Conservation (phyloP, 163 green algal genomes). For the Prototheca cutis region DNA sequence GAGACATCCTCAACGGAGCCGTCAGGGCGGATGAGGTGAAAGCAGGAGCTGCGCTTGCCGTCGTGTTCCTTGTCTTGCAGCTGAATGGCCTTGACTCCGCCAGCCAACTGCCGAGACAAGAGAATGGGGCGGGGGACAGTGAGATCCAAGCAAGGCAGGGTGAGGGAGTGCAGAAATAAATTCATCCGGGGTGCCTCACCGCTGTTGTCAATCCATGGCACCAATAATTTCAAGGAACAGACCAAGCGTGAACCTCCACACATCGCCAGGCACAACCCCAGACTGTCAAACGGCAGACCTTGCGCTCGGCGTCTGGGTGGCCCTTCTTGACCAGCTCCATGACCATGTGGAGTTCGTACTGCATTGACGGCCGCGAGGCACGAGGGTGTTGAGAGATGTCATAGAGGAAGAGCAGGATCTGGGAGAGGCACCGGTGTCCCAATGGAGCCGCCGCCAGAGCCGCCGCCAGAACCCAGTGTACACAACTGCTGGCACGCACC, state of each 20-base stretch:
- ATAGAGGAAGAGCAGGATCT: not conserved
- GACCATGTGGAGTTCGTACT: conserved; percentile 46
- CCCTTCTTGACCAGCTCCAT: conserved; percentile 36
- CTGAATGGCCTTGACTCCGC: conserved; percentile 31
- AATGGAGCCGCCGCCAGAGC: too few relatives aligned
- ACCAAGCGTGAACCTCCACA: too few relatives aligned
- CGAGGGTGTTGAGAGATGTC: too few relatives aligned
- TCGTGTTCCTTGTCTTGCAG: conserved; percentile 19
- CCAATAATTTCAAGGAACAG: too few relatives aligned
- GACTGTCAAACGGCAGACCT: conserved; percentile 11
- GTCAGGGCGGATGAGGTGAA: conserved; percentile 31
- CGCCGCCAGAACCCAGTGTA: too few relatives aligned
- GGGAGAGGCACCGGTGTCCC: too few relatives aligned
- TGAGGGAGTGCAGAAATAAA: too few relatives aligned
- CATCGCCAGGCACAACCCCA: not conserved
- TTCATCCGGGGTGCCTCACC: too few relatives aligned
- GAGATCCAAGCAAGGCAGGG: too few relatives aligned
- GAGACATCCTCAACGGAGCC: conserved; percentile 32
- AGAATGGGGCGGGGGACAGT: not conserved
- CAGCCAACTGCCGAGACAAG: conserved; percentile 30
- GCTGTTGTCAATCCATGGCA: too few relatives aligned
- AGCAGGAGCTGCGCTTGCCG: conserved; percentile 22
- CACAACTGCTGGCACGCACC: not conserved
- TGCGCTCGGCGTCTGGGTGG: conserved; percentile 32
- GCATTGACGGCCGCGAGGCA: too few relatives aligned